Evolutionary conservation across 768 basidiomycete genomes (phyloP), one percentile per base, ranked within the genome.

Genomic region (Neoboletus subvelutipes): DNA sequence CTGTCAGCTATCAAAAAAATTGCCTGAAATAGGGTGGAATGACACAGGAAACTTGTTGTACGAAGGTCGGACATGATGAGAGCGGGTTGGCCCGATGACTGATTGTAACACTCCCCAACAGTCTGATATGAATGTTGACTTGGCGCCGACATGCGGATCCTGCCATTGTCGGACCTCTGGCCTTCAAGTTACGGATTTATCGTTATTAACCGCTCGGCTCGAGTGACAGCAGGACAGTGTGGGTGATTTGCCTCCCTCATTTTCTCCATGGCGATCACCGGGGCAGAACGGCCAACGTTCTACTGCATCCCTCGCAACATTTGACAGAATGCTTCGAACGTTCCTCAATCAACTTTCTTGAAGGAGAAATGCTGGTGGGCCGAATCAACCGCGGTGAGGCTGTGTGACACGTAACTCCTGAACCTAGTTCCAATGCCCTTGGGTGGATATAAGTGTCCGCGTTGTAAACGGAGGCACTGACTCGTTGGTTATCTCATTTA

Each of bases 231-330:
- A n/a, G 15, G 29, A 45, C 45, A 18, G 39, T 18, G 26, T 11
- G 29, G 7, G 10, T 20, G 45, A 55, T 57, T n/a, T 50, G 26
- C 29, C 34, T 47, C 54, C 28, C 11, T 33, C 10, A 3, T 26
- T 4, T 34, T 63, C 42, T 17, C 52, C 61, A 54, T 63, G 45
- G 39, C 34, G 24, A 58, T 63, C 48, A 33, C 39, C 50, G 60
- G 39, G 12, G 5, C 26, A 36, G 1, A 36, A 13, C 22, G 3
- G 15, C 26, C 22, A 54, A 39, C 28, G 42, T 26, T 45, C 20
- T 54, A 43, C 37, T 41, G 36, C 50, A n/a, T 15, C 15, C 12
- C 26, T 20, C 13, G 26, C n/a, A 13, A 41, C 24, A 7, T 34
- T 12, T 52, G 52, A 37, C 48, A 26, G n/a, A 34, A 20, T 42